A percentile compares a stretch with the other conserved stretches of the same genome.
phyloP scores from a whole-genome alignment of 768 basidiomycete species.

The Xanthoconium purpureum region DNA sequence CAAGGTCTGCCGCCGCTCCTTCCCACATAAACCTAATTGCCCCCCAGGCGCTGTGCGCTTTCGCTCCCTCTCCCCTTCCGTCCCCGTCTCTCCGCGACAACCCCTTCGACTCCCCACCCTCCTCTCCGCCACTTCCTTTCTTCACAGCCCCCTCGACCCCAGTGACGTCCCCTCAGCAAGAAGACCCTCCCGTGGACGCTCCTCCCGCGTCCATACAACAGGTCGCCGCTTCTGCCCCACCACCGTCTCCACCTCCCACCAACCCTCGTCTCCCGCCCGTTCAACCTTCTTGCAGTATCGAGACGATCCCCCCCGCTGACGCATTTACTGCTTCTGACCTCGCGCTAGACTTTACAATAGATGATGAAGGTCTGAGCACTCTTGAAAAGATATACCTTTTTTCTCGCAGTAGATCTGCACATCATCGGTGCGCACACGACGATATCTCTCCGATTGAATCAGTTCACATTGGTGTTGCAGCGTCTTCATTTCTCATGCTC shows the following conservation, averaged over 20 bases:
- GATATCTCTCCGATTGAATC: not conserved
- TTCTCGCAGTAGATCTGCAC: slow-evolving; percentile 68
- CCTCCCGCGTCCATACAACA: slow-evolving; percentile 18
- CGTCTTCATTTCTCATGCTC: slow-evolving; percentile 79
- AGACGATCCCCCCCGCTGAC: slow-evolving; percentile 27
- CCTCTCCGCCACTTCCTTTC: slow-evolving; percentile 41
- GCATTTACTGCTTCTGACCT: slow-evolving; percentile 29
- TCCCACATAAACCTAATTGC: slow-evolving; percentile 34
- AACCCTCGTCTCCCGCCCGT: slow-evolving; percentile 18
- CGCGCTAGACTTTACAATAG: slow-evolving; percentile 45
- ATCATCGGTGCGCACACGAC: slow-evolving; percentile 44
- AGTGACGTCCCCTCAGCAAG: slow-evolving; percentile 38
- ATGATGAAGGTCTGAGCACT: slow-evolving; percentile 78
- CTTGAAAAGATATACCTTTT: slow-evolving; percentile 93
- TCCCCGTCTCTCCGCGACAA: slow-evolving; percentile 36
- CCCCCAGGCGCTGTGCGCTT: slow-evolving; percentile 32
- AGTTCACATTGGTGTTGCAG: slow-evolving; percentile 39
- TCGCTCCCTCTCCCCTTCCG: slow-evolving; percentile 29
- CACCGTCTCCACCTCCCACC: slow-evolving; percentile 27
- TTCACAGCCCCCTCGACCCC: slow-evolving; percentile 50
- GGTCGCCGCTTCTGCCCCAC: slow-evolving; percentile 15
- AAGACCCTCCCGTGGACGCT: slow-evolving; percentile 31
- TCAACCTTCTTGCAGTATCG: slow-evolving; percentile 27
- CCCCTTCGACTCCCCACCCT: slow-evolving; percentile 35
- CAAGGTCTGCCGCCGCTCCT: slow-evolving; percentile 25